phyloP scores from a whole-genome alignment of 345 rosid genomes.

The Dipteronia dyeriana region DNA sequence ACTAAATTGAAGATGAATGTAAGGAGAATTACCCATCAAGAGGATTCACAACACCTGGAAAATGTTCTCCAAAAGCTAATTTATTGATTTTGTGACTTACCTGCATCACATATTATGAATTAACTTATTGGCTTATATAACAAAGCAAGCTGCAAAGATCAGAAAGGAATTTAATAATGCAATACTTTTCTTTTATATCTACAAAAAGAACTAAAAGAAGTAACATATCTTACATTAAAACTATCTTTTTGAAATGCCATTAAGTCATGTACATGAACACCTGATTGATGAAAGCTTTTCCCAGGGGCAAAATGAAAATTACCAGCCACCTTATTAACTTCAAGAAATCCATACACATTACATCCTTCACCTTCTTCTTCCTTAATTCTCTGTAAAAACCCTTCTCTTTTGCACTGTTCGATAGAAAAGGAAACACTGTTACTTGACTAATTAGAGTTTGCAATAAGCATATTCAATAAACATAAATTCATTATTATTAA shows the following conservation, averaged over 20 bases:
- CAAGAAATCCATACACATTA: conserved; percentile 87
- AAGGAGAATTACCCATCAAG: conserved; percentile 70
- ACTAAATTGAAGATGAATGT: conserved; percentile 12
- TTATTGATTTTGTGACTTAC: conserved; percentile 87
- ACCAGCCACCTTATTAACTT: conserved; percentile 94
- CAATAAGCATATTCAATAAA: not conserved
- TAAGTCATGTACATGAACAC: conserved; percentile 83
- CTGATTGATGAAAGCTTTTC: conserved; percentile 94
- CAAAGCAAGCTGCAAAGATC: not conserved
- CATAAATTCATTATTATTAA: not conserved
- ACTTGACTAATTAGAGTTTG: not conserved
- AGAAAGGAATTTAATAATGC: not conserved
- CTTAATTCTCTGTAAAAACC: conserved; percentile 79
- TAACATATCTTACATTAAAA: conserved; percentile 63
- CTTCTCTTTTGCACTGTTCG: conserved; percentile 91
- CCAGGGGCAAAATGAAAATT: conserved; percentile 99
- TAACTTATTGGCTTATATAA: conserved; percentile 10
- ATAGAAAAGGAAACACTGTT: conserved; percentile 10
- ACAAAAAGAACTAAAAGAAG: conserved; percentile 5
- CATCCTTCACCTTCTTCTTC: conserved; percentile 99
- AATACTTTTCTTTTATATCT: not conserved
- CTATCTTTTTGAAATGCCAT: conserved; percentile 82
- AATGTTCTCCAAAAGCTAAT: conserved; percentile 80
- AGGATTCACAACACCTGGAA: conserved; percentile 94
- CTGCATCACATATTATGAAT: conserved; percentile 39